phyloP scores from a whole-genome alignment of 108 stramenopile species.

The Skeletonema menzelii region DNA sequence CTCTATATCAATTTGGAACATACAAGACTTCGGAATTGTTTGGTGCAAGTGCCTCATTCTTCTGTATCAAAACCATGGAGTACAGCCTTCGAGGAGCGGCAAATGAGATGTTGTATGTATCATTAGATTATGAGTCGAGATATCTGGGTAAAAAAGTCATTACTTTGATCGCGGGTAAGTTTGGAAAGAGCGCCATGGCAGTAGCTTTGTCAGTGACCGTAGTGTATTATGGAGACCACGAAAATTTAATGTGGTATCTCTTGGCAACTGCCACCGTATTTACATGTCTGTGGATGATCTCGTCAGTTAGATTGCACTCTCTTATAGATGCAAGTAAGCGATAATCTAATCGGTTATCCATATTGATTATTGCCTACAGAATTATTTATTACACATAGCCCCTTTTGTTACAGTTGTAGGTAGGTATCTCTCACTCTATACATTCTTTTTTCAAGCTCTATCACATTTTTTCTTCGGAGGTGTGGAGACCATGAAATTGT shows the following conservation, averaged over 20 bases:
- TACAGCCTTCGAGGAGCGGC: slow-evolving; percentile 56
- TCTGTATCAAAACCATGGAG: slow-evolving; percentile 59
- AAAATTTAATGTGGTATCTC: slow-evolving; percentile 39
- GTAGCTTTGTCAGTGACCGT: slow-evolving; percentile 41
- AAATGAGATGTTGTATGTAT: slow-evolving; percentile 60
- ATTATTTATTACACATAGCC: not conserved
- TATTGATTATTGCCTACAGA: not conserved
- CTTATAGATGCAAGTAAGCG: slow-evolving; percentile 29
- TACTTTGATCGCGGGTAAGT: slow-evolving; percentile 54
- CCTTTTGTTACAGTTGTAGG: not conserved
- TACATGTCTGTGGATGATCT: slow-evolving; percentile 30
- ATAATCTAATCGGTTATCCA: not conserved
- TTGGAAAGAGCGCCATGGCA: slow-evolving; percentile 62
- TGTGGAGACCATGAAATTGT: not conserved
- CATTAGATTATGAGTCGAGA: slow-evolving; percentile 62
- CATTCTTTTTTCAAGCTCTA: not conserved
- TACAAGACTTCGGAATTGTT: slow-evolving; percentile 22
- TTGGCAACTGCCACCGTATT: slow-evolving; percentile 32
- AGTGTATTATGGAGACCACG: slow-evolving; percentile 28
- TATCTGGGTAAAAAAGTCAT: slow-evolving; percentile 66
- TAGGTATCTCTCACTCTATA: not conserved
- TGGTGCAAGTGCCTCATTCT: slow-evolving; percentile 48
- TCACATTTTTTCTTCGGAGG: not conserved
- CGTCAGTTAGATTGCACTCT: slow-evolving; percentile 34
- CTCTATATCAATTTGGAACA: slow-evolving; percentile 34